A percentile compares a stretch with the other conserved stretches of the same genome.
Conservation (phyloP, 2,329 filamentous ascomycete species). For the Kalmusia sp. region DNA sequence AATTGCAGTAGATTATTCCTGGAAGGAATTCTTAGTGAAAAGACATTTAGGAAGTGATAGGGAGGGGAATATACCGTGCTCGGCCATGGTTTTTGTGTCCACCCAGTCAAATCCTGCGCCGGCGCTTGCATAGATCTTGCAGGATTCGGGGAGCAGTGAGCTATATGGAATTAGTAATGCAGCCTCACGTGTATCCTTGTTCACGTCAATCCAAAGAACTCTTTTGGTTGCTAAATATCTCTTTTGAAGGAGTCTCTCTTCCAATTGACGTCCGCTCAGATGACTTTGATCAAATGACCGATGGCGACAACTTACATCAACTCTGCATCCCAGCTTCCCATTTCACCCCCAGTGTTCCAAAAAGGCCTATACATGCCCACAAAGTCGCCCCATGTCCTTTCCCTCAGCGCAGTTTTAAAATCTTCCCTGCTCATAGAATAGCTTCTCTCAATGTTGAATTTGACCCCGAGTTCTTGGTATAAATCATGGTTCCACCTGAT, state of each 20-base stretch:
- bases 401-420: slow-evolving; percentile 49
- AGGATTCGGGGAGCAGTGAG: slow-evolving; percentile 55
- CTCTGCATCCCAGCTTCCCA: slow-evolving; percentile 69
- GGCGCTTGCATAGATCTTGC: slow-evolving; percentile 65
- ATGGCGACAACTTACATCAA: slow-evolving; percentile 54
- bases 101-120: slow-evolving; percentile 71
- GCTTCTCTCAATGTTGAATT: slow-evolving; percentile 49
- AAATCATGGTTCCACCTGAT: slow-evolving; percentile 55
- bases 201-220: too few relatives aligned
- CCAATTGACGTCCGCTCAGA: too few relatives aligned
- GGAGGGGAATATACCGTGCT: slow-evolving; percentile 59
- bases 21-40: too few relatives aligned
- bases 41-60: neutral
- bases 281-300: too few relatives aligned
- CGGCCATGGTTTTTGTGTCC: slow-evolving; percentile 65
- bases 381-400: slow-evolving; percentile 52
- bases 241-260: neutral
- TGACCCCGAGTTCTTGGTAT: slow-evolving; percentile 44
- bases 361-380: slow-evolving; percentile 63
- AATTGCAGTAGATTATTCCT: slow-evolving; percentile 76
- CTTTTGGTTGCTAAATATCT: too few relatives aligned
- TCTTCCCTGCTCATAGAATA: slow-evolving; percentile 48
- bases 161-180: slow-evolving; percentile 45
- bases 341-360: slow-evolving; percentile 70
- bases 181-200: too few relatives aligned